Conservation (phyloP, 768 basidiomycete species). For the Exidia glandulosa region DNA sequence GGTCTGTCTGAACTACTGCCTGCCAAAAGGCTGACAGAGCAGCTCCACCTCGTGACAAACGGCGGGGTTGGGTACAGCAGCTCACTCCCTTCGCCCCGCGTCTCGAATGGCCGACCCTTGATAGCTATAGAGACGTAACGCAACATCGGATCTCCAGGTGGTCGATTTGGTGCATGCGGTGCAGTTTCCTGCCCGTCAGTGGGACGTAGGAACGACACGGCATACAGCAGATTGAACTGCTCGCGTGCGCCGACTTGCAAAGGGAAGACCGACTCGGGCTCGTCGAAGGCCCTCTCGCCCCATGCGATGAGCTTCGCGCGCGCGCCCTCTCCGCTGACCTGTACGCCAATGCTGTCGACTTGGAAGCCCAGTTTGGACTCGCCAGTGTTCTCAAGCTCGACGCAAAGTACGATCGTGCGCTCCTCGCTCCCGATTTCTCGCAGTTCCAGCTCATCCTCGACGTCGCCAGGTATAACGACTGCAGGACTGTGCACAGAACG, state of each 20-base stretch:
- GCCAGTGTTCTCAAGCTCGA: constrained; percentile 80
- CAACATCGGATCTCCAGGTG: constrained; percentile 30
- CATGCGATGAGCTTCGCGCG: constrained; percentile 38
- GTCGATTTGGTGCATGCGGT: constrained; percentile 13
- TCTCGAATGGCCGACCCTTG: constrained; percentile 53
- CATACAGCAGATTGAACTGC: constrained; percentile 83
- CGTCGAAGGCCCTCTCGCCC: constrained; percentile 27
- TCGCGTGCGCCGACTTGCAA: constrained; percentile 58
- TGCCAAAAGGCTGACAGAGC: constrained; percentile 64
- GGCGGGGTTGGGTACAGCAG: constrained; percentile 51
- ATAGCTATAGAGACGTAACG: constrained; percentile 74
- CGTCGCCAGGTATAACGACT: constrained; percentile 43
- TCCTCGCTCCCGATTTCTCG: constrained; percentile 50
- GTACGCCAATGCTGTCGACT: constrained; percentile 65
- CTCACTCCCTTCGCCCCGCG: constrained; percentile 3
- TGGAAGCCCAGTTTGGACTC: constrained; percentile 55
- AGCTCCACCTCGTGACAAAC: constrained; percentile 86
- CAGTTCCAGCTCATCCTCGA: constrained; percentile 1
- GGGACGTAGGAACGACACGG: constrained; percentile 67
- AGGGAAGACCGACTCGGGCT: constrained; percentile 46
- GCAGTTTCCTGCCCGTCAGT: constrained; percentile 33
- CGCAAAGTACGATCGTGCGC: constrained; percentile 77
- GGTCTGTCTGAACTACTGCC: constrained; percentile 10
- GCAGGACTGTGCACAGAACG: constrained; percentile 88
- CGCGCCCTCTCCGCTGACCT: constrained; percentile 57